Percentiles rank a stretch among this genome's conserved stretches.
Conservation (phyloP, 768 basidiomycete genomes). For the Auriscalpium orientale region DNA sequence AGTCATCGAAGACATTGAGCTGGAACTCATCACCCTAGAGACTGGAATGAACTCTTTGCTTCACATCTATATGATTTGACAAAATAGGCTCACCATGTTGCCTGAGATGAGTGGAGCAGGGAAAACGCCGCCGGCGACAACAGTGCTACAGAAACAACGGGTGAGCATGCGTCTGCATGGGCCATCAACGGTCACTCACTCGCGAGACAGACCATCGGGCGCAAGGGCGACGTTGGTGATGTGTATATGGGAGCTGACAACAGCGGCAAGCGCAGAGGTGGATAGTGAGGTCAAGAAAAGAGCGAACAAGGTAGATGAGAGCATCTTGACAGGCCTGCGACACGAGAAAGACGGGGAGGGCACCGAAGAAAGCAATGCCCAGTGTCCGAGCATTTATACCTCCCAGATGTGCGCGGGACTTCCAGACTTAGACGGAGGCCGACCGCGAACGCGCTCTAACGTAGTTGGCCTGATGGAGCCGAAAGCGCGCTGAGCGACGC, state of each 20-base stretch:
- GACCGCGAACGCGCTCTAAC: too few relatives aligned
- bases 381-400: too few relatives aligned
- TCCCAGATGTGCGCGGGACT: too few relatives aligned
- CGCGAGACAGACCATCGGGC: not conserved
- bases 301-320: not conserved
- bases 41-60: not conserved
- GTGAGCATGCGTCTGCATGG: not conserved
- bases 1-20: constrained; percentile 1
- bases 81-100: not conserved
- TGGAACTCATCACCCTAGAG: constrained; percentile 1
- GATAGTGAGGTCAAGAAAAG: not conserved
- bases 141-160: not conserved
- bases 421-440: too few relatives aligned
- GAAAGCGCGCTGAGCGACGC: too few relatives aligned
- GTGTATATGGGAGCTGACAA: not conserved
- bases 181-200: not conserved
- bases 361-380: too few relatives aligned
- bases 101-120: not conserved
- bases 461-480: too few relatives aligned
- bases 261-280: not conserved
- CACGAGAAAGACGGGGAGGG: too few relatives aligned
- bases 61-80: not conserved
- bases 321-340: not conserved
- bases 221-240: not conserved
- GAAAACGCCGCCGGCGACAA: not conserved